Evolutionary conservation across 1,284 basidiomycete species (phyloP), one percentile per base, ranked within the genome.

Genomic region (Austroboletus novae-zelandiae): DNA sequence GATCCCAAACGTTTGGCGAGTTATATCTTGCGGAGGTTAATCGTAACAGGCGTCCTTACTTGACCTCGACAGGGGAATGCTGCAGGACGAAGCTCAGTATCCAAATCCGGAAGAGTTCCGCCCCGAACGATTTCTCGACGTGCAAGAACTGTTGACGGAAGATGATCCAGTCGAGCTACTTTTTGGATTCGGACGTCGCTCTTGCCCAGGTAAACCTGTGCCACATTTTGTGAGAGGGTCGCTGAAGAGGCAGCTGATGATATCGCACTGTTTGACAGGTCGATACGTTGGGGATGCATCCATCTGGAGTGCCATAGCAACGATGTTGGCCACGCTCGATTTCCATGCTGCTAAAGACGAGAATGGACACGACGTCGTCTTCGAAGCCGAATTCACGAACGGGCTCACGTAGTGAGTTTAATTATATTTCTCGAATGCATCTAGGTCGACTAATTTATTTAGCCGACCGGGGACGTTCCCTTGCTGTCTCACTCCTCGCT

Each of bases 121-220:
- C 6, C 62, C 62, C 0, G 62, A 64, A 31, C 40, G 58, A 34
- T 62, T 62, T 34, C 43, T 62, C 14, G 43, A 46, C 30, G 43
- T 18, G 6, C 17, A 60, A 23, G 60, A 58, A 1, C 25, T 37
- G 23, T 18, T 61, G 34, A 59, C 31, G 4, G 36, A 53, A 5
- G 52, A 62, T 9, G 42, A 51, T 23, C 54, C 57, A 1, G 6
- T 29, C 7, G 39, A 53, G 1, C 57, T 47, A 10, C 17, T 45
- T 18, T 62, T 64, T 46, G 60, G 55, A 25, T 62, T 62, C 25
- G 60, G 60, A 15, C 52, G 55, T 4, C 52, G 60, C 23, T 41
- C 39, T 15, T 59, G 59, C 30, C 47, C 56, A 49, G 59, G 58
- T 60, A 41, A 17, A 45, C 7, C 25, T 8, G 25, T 32, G 11